phyloP scores from a whole-genome alignment of 2,329 filamentous ascomycete species.

The Laburnicola sp. region DNA sequence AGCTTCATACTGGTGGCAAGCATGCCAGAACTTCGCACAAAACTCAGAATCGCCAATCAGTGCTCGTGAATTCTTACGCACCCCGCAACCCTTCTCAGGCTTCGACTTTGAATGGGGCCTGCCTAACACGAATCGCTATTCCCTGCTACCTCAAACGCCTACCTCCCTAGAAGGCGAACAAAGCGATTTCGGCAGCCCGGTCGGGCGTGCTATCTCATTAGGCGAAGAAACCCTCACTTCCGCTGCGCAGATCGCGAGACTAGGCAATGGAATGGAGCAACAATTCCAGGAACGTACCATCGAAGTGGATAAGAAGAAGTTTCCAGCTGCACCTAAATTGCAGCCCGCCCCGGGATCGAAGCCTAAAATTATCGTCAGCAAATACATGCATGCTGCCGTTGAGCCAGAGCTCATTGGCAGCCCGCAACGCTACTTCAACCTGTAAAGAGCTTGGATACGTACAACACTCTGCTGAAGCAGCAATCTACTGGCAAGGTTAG shows the following conservation, averaged over 20 bases:
- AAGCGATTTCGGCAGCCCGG: constrained; percentile 14
- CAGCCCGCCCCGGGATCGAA: constrained; percentile 29
- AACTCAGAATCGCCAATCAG: constrained; percentile 32
- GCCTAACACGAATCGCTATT: constrained; percentile 10
- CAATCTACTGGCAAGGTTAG: constrained; percentile 22
- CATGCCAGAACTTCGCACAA: constrained; percentile 31
- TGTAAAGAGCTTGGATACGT: constrained; percentile 28
- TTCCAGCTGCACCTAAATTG: constrained; percentile 25
- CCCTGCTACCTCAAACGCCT: constrained; percentile 24
- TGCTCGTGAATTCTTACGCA: constrained; percentile 31
- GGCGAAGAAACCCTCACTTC: constrained; percentile 6
- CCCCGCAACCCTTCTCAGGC: constrained; percentile 30
- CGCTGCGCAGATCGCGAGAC: constrained; percentile 6
- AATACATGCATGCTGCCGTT: constrained; percentile 21
- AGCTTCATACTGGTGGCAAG: constrained; percentile 31
- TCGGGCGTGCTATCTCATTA: constrained; percentile 9
- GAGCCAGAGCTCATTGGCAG: constrained; percentile 14
- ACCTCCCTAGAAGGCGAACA: constrained; percentile 21
- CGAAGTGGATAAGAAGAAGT: constrained; percentile 25
- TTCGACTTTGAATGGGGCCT: constrained; percentile 27
- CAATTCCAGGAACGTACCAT: constrained; percentile 33
- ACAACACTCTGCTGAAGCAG: constrained; percentile 26
- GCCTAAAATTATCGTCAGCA: constrained; percentile 10
- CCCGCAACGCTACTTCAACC: constrained; percentile 23
- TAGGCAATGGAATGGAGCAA: constrained; percentile 14